Evolutionary conservation across 805 yeast species (phyloP).

Genomic region (Ogataea henricii): DNA sequence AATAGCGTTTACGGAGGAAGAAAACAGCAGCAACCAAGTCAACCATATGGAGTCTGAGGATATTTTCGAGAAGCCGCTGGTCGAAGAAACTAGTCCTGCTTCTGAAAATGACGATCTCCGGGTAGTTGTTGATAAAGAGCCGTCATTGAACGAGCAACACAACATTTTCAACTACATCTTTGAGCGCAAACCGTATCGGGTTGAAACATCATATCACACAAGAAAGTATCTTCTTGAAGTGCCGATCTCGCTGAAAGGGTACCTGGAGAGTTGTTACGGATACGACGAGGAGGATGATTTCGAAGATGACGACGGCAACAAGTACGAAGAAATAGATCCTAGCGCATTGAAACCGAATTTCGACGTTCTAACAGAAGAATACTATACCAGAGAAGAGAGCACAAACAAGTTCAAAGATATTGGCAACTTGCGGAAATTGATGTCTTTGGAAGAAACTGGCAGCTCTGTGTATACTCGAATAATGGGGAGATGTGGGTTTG

Average conservation of each 20-base stretch:
- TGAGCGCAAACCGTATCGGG: conserved; percentile 9
- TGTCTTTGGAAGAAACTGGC: conserved; percentile 20
- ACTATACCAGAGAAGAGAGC: conserved; percentile 4
- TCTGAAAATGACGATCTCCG: conserved; percentile 23
- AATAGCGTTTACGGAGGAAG: conserved; percentile 5
- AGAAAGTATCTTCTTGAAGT: conserved; percentile 15
- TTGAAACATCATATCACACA: conserved; percentile 16
- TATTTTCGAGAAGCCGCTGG: conserved; percentile 13
- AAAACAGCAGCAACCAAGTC: background rate
- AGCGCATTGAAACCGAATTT: conserved; percentile 11
- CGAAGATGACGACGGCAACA: conserved; percentile 10
- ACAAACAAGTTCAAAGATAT: conserved; percentile 13
- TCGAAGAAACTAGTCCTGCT: conserved; percentile 10
- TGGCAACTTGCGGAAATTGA: conserved; percentile 11
- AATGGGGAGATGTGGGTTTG: conserved; percentile 8
- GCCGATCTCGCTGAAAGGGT: conserved; percentile 13
- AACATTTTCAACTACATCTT: conserved; percentile 13
- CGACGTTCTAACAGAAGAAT: conserved; percentile 13
- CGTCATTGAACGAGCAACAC: background rate
- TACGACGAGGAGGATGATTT: conserved; percentile 8
- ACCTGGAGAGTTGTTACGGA: conserved; percentile 16
- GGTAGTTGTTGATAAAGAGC: conserved; percentile 15
- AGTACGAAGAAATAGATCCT: conserved; percentile 9
- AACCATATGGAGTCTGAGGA: conserved; percentile 11
- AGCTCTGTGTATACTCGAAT: conserved; percentile 10